Conservation (phyloP, 2,329 filamentous ascomycete genomes). For the Colletotrichum musae region DNA sequence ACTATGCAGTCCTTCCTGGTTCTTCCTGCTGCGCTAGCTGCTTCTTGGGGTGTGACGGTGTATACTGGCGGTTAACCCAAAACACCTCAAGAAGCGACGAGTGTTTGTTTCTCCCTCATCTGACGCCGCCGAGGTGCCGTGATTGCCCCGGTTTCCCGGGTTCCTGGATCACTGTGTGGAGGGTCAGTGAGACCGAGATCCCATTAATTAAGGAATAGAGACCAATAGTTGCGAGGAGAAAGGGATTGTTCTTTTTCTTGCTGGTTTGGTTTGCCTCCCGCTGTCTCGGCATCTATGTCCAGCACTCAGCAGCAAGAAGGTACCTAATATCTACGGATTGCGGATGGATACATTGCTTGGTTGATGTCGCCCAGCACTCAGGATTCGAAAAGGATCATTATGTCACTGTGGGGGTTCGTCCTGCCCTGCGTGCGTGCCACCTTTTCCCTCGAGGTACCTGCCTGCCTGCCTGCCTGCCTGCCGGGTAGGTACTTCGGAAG, state of each 20-base stretch:
- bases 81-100: background rate
- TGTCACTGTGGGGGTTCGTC: conserved; percentile 22
- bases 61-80: background rate
- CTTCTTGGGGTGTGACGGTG: background rate
- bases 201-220: conserved; percentile 24
- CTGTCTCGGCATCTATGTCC: conserved; percentile 7
- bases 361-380: conserved; percentile 13
- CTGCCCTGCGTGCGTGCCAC: too few species aligned
- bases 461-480: background rate
- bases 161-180: conserved; percentile 8
- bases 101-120: conserved; percentile 37
- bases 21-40: background rate
- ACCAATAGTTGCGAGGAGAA: conserved; percentile 25
- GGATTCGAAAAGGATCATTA: conserved; percentile 11
- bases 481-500: background rate
- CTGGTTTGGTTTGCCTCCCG: background rate
- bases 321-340: too few species aligned
- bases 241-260: conserved; percentile 26
- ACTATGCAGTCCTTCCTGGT: background rate
- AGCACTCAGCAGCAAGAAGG: too few species aligned
- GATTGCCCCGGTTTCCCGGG: conserved; percentile 5
- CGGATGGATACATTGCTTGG: background rate
- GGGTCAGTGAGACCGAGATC: conserved; percentile 24
- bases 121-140: conserved; percentile 24
- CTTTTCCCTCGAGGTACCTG: background rate